These are phyloP conservation scores for Trypethelium eluteriae DNA, from an alignment of 495 filamentous ascomycete species.

Conservation along the genomic window DNA sequence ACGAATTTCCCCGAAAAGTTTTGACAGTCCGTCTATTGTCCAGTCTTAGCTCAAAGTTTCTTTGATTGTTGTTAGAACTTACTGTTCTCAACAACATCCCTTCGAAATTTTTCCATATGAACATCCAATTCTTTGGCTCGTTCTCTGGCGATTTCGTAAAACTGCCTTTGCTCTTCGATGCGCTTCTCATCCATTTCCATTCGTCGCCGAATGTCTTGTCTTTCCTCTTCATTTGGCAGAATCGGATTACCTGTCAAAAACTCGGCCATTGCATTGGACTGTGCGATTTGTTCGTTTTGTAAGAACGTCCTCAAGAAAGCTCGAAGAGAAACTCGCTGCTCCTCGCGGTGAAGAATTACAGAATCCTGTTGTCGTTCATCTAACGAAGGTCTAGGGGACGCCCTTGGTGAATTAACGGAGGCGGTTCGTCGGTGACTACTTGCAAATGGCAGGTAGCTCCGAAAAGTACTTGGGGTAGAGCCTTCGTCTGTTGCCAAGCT, in stretches of 20 bases:
- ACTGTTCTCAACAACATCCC: conserved; percentile 72
- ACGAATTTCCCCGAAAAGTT: conserved; percentile 84
- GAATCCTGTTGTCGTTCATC: not conserved
- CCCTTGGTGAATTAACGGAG: conserved; percentile 12
- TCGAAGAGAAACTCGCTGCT: conserved; percentile 82
- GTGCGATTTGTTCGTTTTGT: conserved; percentile 73
- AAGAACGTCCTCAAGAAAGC: conserved; percentile 80
- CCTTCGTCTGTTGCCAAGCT: conserved; percentile 35
- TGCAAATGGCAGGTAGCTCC: conserved; percentile 31
- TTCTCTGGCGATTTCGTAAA: conserved; percentile 90
- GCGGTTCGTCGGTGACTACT: conserved; percentile 25
- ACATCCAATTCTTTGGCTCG: conserved; percentile 88
- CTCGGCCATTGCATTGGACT: conserved; percentile 69
- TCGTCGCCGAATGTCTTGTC: conserved; percentile 65
- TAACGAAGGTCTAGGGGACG: conserved; percentile 1
- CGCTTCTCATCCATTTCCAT: conserved; percentile 81
- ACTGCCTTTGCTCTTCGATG: conserved; percentile 82
- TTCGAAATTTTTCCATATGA: conserved; percentile 85
- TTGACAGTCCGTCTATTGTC: conserved; percentile 69
- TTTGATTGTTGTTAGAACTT: conserved; percentile 32
- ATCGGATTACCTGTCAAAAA: conserved; percentile 69
- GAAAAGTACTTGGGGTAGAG: conserved; percentile 25
- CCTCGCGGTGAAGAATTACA: conserved; percentile 67
- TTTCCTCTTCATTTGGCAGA: conserved; percentile 69
- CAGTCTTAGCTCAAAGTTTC: conserved; percentile 20